phyloP scores from a whole-genome alignment of 148 eudicot genomes.

The Hydrangea macrophylla region DNA sequence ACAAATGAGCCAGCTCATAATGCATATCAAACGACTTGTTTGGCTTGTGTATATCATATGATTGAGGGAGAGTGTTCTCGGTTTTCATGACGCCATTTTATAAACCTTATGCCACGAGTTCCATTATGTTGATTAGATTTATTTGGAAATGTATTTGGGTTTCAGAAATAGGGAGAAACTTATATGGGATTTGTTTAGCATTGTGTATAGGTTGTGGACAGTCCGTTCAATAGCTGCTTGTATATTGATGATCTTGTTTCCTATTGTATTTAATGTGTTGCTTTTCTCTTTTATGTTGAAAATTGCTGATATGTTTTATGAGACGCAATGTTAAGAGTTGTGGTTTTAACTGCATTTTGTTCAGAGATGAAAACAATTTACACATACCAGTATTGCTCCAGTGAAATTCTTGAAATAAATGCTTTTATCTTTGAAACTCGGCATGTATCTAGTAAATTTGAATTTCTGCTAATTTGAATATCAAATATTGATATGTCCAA shows the following conservation, averaged over 20 bases:
- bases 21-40: constrained; percentile 3
- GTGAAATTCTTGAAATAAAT: too few species aligned
- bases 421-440: too few species aligned
- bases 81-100: constrained; percentile 1
- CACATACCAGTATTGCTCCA: too few species aligned
- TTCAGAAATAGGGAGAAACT: constrained; percentile 3
- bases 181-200: background rate
- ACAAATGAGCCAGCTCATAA: background rate
- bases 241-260: constrained; percentile 14
- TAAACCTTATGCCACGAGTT: background rate
- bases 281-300: background rate
- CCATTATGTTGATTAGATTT: background rate
- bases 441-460: too few species aligned
- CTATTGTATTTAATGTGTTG: background rate
- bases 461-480: too few species aligned
- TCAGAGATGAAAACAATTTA: too few species aligned
- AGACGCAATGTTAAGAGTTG: too few species aligned
- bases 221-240: constrained; percentile 4
- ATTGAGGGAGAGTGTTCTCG: background rate
- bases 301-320: too few species aligned
- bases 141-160: constrained; percentile 10
- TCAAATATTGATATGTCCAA: too few species aligned
- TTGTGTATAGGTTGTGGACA: background rate
- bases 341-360: too few species aligned
- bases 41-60: constrained; percentile 12